Conservation (phyloP, 2,329 filamentous ascomycete genomes). For the Leptographium procerum region DNA sequence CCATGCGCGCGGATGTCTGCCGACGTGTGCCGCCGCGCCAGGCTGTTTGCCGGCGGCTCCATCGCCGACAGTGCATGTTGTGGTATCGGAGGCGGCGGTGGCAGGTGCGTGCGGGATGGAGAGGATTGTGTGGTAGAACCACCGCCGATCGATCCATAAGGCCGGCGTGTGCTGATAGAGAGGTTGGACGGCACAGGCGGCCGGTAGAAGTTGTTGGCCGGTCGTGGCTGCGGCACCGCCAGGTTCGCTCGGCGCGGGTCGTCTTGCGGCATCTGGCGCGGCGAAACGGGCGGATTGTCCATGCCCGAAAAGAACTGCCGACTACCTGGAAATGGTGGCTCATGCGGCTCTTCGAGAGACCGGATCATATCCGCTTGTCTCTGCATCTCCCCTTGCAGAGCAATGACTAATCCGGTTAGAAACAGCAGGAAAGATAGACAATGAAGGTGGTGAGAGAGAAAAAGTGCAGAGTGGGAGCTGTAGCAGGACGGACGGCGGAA, state of each 20-base stretch:
- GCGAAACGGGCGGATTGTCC: conserved; percentile 73
- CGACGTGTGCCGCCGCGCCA: conserved; percentile 80
- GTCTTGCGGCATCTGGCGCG: conserved; percentile 75
- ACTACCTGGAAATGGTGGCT: conserved; percentile 51
- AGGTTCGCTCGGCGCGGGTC: conserved; percentile 66
- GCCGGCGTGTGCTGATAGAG: conserved; percentile 60
- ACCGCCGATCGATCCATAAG: conserved; percentile 75
- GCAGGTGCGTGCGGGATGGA: conserved; percentile 55
- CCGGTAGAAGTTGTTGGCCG: conserved; percentile 51
- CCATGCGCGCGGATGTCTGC: conserved; percentile 88
- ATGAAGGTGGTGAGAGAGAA: too few species aligned
- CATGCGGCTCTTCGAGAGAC: conserved; percentile 52
- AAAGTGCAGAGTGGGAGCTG: too few species aligned
- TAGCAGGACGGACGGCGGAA: too few species aligned
- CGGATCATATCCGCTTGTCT: conserved; percentile 48
- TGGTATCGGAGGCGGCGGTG: conserved; percentile 40
- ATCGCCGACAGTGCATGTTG: conserved; percentile 36
- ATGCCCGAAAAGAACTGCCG: conserved; percentile 55
- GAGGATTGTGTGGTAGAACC: conserved; percentile 52
- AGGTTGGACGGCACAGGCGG: conserved; percentile 74
- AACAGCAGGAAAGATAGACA: background rate
- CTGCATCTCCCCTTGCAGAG: conserved; percentile 48
- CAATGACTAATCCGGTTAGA: conserved; percentile 31
- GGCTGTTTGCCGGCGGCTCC: conserved; percentile 53
- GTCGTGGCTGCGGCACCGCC: conserved; percentile 45